Conservation (phyloP, 768 basidiomycete species). For the Xerocomus potaroensis region DNA sequence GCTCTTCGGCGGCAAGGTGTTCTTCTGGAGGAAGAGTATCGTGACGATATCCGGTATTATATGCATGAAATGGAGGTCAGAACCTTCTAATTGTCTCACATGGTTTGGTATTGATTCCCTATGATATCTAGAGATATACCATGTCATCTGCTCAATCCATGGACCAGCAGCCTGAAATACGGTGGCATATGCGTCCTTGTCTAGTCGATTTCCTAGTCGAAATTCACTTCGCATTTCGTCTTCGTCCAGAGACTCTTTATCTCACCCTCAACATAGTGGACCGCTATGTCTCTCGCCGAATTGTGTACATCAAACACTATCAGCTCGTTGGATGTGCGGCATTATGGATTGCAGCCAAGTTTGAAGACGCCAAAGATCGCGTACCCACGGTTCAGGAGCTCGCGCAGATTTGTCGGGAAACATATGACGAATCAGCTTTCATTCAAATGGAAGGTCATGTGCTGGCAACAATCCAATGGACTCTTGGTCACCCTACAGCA, state of each 20-base stretch:
- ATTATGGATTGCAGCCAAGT: constrained; percentile 98
- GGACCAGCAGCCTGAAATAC: constrained; percentile 98
- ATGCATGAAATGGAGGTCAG: constrained; percentile 99
- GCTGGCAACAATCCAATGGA: constrained; percentile 94
- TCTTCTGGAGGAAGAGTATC: constrained; percentile 92
- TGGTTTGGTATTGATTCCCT: constrained; percentile 5
- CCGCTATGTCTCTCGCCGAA: constrained; percentile 96
- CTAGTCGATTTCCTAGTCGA: constrained; percentile 99
- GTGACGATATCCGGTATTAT: constrained; percentile 86
- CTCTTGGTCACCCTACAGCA: constrained; percentile 93
- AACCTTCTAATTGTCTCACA: constrained; percentile 8
- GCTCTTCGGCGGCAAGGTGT: constrained; percentile 70
- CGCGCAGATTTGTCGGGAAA: constrained; percentile 90
- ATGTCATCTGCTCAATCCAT: constrained; percentile 93
- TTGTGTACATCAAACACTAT: constrained; percentile 99
- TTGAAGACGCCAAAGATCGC: constrained; percentile 98
- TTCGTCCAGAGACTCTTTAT: constrained; percentile 97
- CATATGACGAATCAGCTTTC: constrained; percentile 96
- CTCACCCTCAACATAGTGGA: constrained; percentile 98
- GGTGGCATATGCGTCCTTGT: constrained; percentile 99
- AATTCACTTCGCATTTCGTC: constrained; percentile 95
- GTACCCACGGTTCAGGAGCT: constrained; percentile 95
- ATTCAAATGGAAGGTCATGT: constrained; percentile 99
- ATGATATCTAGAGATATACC: constrained; percentile 59
- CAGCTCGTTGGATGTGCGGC: constrained; percentile 98